These are phyloP conservation scores for Omphalotus olearius DNA, from an alignment of 1,284 basidiomycete species.

Conservation along the genomic window DNA sequence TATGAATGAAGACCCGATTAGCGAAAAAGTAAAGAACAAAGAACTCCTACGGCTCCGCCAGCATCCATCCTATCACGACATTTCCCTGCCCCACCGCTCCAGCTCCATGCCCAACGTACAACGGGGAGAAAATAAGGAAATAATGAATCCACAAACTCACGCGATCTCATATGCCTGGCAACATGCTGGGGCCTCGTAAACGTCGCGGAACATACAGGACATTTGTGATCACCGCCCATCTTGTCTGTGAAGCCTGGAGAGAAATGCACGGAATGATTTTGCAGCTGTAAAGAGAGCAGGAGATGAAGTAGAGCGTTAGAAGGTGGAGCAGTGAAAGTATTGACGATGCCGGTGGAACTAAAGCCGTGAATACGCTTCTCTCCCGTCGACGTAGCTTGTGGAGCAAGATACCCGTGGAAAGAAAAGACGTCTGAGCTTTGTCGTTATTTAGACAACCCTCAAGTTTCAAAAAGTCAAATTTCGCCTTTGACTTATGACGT, in stretches of 20 bases:
- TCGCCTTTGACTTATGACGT: too few species aligned
- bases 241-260: constrained; percentile 15
- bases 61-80: neutral
- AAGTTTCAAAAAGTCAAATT: too few species aligned
- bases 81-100: neutral
- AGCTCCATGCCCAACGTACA: neutral
- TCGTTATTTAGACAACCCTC: too few species aligned
- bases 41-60: neutral
- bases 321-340: too few species aligned
- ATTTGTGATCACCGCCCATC: constrained; percentile 70
- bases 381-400: too few species aligned
- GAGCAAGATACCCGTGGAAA: too few species aligned
- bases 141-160: constrained; percentile 42
- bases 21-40: constrained; percentile 11
- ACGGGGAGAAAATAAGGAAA: neutral
- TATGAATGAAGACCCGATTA: constrained; percentile 12
- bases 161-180: constrained; percentile 85
- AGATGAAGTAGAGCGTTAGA: too few species aligned
- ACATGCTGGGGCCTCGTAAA: constrained; percentile 90
- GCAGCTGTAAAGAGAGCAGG: too few species aligned
- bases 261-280: too few species aligned
- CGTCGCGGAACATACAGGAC: constrained; percentile 81
- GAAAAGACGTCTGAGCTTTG: too few species aligned
- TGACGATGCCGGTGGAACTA: too few species aligned
- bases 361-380: too few species aligned